Conservation (phyloP, 352 stramenopile species). For the Aphanomyces stellatus region DNA sequence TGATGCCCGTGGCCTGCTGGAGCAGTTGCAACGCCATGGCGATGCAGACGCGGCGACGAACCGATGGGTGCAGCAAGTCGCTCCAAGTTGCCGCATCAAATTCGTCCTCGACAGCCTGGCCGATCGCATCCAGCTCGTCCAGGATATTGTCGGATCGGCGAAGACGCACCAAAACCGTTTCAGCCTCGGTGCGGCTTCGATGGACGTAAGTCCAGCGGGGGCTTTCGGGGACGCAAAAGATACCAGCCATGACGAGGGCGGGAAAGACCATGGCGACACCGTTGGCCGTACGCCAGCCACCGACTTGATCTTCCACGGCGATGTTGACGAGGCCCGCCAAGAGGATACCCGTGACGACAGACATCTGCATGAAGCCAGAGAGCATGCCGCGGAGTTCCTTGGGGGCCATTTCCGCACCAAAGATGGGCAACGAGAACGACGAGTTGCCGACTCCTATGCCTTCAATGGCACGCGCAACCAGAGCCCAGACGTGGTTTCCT, state of each 20-base stretch:
- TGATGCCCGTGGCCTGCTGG: constrained; percentile 37
- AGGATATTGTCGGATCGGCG: constrained; percentile 26
- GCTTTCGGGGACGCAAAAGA: constrained; percentile 41
- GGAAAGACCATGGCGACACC: constrained; percentile 26
- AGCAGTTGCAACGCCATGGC: constrained; percentile 30
- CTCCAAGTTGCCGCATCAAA: constrained; percentile 22
- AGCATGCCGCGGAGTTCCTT: constrained; percentile 33
- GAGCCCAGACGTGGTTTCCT: too few relatives aligned
- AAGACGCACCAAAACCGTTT: constrained; percentile 25
- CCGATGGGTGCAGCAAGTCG: constrained; percentile 33
- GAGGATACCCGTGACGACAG: constrained; percentile 30
- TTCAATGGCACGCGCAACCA: constrained; percentile 23
- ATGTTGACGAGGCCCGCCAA: constrained; percentile 34
- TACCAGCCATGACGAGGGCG: constrained; percentile 32
- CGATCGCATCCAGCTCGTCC: constrained; percentile 34
- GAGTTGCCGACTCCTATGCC: constrained; percentile 29
- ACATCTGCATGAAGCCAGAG: constrained; percentile 39
- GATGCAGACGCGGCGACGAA: constrained; percentile 29
- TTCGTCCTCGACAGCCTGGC: constrained; percentile 33
- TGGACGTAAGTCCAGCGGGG: constrained; percentile 40
- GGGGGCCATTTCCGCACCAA: constrained; percentile 34
- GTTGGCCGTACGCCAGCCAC: constrained; percentile 33
- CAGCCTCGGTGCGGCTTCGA: constrained; percentile 26
- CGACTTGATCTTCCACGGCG: constrained; percentile 18
- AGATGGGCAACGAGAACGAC: constrained; percentile 38